A percentile compares a stretch with the other conserved stretches of the same genome.
Evolutionary conservation across 108 stramenopile species (phyloP).

Genomic region (Nitzschia palea): DNA sequence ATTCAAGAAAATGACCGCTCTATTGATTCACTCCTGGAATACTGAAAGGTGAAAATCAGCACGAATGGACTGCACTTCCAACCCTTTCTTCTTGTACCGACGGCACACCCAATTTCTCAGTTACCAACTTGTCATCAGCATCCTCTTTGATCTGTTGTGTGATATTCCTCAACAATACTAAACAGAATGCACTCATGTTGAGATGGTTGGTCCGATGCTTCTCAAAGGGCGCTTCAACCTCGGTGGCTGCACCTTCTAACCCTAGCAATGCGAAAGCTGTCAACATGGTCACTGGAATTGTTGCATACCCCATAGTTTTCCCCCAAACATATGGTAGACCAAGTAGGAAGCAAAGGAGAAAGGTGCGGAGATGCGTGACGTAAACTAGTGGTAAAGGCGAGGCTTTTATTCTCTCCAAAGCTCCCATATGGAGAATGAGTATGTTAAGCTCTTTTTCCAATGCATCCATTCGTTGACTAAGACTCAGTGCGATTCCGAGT

Average conservation of each 20-base stretch:
- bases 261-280: conserved; percentile 42
- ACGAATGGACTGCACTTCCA: too few species aligned
- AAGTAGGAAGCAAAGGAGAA: conserved; percentile 64
- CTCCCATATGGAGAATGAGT: conserved; percentile 48
- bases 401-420: conserved; percentile 67
- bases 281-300: conserved; percentile 24
- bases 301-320: conserved; percentile 24
- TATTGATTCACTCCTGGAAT: too few species aligned
- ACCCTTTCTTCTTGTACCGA: too few species aligned
- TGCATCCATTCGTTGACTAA: conserved; percentile 9
- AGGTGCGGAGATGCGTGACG: conserved; percentile 67
- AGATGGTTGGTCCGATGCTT: conserved; percentile 31
- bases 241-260: conserved; percentile 42
- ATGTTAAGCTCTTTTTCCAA: conserved; percentile 30
- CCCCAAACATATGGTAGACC: conserved; percentile 36
- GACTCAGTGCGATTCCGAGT: conserved; percentile 12
- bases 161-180: conserved; percentile 8
- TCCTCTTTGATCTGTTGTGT: conserved; percentile 6
- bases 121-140: too few species aligned
- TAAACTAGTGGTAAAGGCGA: conserved; percentile 80
- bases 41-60: too few species aligned
- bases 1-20: too few species aligned
- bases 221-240: conserved; percentile 39
- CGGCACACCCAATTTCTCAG: too few species aligned
- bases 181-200: conserved; percentile 29